A percentile compares a stretch with the other conserved stretches of the same genome.
phyloP scores from a whole-genome alignment of 2,329 filamentous ascomycete species.

The Lachnellula arida region DNA sequence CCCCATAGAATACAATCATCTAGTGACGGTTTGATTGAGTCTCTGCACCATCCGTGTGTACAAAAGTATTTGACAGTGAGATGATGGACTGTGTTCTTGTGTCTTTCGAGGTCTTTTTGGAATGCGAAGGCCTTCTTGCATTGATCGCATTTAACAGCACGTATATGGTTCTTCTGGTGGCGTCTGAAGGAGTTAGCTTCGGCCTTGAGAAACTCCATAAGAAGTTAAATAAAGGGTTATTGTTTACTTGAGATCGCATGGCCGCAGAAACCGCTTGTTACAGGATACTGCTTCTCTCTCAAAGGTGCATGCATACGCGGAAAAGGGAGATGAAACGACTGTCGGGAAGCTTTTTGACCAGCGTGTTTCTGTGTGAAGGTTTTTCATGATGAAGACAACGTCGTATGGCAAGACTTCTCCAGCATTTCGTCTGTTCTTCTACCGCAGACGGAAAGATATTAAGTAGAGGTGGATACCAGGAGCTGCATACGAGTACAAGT shows the following conservation, averaged over 20 bases:
- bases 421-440: not conserved
- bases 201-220: not conserved
- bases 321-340: not conserved
- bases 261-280: conserved; percentile 1
- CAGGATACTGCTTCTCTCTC: not conserved
- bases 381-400: not conserved
- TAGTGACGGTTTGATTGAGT: not conserved
- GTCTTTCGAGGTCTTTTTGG: conserved; percentile 10
- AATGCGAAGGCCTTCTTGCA: conserved; percentile 9
- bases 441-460: not conserved
- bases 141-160: conserved; percentile 5
- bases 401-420: not conserved
- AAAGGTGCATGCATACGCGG: conserved; percentile 2
- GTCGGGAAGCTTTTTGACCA: conserved; percentile 7
- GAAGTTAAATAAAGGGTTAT: not conserved
- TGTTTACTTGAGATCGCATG: conserved; percentile 7
- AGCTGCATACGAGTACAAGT: too few relatives aligned
- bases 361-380: conserved; percentile 1
- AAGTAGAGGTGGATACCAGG: not conserved
- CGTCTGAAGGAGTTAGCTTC: not conserved
- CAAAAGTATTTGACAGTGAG: conserved; percentile 8
- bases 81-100: conserved; percentile 9
- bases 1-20: not conserved
- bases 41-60: conserved; percentile 1
- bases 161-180: conserved; percentile 9